phyloP scores from a whole-genome alignment of 2,329 filamentous ascomycete species.

The Xylariaceae sp. region DNA sequence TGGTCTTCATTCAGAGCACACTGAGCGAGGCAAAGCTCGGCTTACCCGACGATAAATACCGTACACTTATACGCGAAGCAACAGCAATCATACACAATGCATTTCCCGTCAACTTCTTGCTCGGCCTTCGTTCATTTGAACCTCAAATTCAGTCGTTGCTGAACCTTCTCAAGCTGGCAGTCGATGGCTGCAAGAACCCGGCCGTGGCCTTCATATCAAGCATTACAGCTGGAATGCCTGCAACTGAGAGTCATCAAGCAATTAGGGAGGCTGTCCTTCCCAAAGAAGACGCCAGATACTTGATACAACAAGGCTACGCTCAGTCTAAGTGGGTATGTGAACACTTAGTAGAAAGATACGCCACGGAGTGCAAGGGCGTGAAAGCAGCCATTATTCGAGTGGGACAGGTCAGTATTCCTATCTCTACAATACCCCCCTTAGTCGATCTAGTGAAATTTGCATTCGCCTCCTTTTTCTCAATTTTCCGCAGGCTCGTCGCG shows the following conservation, averaged over 20 bases:
- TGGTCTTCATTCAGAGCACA: neutral
- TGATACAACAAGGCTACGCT: slow-evolving; percentile 17
- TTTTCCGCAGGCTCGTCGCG: too few species aligned
- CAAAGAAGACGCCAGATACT: slow-evolving; percentile 4
- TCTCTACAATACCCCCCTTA: too few species aligned
- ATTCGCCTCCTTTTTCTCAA: too few species aligned
- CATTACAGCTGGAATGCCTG: slow-evolving; percentile 4
- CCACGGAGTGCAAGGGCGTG: neutral
- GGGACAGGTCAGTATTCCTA: slow-evolving; percentile 5
- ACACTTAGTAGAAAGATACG: slow-evolving; percentile 1
- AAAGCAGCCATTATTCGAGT: slow-evolving; percentile 17
- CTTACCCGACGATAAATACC: neutral
- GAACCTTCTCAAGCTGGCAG: neutral
- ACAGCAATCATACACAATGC: neutral
- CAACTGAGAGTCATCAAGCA: neutral
- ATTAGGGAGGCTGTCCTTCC: slow-evolving; percentile 4
- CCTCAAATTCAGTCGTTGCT: neutral
- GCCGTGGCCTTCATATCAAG: slow-evolving; percentile 13
- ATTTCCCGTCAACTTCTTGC: neutral
- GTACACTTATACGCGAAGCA: neutral
- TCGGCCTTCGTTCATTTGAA: neutral
- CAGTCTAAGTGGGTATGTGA: slow-evolving; percentile 18
- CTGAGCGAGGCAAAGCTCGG: neutral
- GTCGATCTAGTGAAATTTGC: too few species aligned
- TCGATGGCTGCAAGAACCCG: neutral